Conservation (phyloP, 1,284 basidiomycete species). For the Puccinia hordei region DNA sequence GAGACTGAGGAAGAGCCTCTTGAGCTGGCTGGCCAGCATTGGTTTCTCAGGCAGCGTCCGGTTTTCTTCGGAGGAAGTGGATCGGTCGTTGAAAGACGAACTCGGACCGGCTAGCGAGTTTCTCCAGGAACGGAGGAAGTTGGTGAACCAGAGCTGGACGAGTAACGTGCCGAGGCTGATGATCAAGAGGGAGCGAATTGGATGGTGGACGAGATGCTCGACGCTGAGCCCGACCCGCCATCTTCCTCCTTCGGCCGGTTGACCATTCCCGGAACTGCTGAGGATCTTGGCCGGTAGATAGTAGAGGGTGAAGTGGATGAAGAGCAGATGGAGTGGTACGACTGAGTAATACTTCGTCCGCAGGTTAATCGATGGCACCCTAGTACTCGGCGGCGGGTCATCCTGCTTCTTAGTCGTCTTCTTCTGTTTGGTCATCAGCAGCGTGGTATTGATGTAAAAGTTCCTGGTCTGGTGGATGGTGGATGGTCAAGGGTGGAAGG, state of each 20-base stretch:
- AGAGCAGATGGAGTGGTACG: slow-evolving; percentile 21
- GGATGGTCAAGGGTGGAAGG: no score
- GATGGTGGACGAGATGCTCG: not conserved
- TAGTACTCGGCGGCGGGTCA: no score
- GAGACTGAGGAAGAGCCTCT: not conserved
- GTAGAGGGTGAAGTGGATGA: slow-evolving; percentile 25
- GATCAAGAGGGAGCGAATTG: not conserved
- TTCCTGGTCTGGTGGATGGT: no score
- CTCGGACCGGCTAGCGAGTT: not conserved
- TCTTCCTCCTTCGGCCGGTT: not conserved
- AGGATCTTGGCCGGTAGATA: slow-evolving; percentile 9
- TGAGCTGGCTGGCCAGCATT: not conserved
- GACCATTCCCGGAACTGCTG: not conserved
- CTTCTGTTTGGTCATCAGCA: no score
- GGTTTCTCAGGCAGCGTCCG: not conserved
- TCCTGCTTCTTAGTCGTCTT: no score
- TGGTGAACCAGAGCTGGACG: slow-evolving; percentile 47
- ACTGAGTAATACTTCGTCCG: slow-evolving; percentile 35
- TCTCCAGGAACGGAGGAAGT: slow-evolving; percentile 19
- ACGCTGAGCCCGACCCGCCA: not conserved
- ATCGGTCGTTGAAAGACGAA: not conserved
- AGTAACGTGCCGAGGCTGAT: slow-evolving; percentile 30
- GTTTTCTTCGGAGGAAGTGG: not conserved
- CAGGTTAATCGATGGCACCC: no score
- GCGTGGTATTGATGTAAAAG: no score